Evolutionary conservation across 768 basidiomycete genomes (phyloP), one percentile per base, ranked within the genome.

Genomic region (Daedalea quercina): DNA sequence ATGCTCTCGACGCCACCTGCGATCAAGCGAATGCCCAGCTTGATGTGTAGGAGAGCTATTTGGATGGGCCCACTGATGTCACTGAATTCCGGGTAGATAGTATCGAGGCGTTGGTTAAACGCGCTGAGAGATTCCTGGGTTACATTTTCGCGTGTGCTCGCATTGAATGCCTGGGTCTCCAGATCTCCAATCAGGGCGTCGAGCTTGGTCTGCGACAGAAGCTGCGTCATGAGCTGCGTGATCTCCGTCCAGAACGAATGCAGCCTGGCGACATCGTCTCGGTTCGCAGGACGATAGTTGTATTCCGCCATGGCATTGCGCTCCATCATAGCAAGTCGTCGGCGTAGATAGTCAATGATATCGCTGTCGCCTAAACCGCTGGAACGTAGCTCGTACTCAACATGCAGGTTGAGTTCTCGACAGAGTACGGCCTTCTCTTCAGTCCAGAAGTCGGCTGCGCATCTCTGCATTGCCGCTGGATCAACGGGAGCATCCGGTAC

Each of bases 401-500:
- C 60, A 57, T 89, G 84, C 7, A 90, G 70, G 6, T 60, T 49
- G 8, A 84, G 63, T 65, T 90, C 81, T 2, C 69, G 67, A 3
- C 62, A 55, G 2, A 89, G 57, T 23, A 70, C 60, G 1, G 63
- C 57, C 28, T 70, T 59, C 50, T 81, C 73, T 46, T 72, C 61
- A 25, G 64, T 61, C 63, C 76, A 73, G 25, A 82, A 79, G 26
- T 71, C 65, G 1, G 62, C 61, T 0, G 72, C 69, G 45, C 72
- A 77, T 47, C 71, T 75, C 50, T 82, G 75, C 31, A 84, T 76
- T 22, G 82, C 82, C 7, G 85, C 82, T 24, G 96, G 96, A 65
- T 99, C 96, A 46, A 97, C 69, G 2, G 94, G 92, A 1, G 80
- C 70, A 65, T 91, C 79, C 0, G 96, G 93, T 35, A 98, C 74